phyloP scores from a whole-genome alignment of 306 rosid genomes.

The Cicer chorassanicum region DNA sequence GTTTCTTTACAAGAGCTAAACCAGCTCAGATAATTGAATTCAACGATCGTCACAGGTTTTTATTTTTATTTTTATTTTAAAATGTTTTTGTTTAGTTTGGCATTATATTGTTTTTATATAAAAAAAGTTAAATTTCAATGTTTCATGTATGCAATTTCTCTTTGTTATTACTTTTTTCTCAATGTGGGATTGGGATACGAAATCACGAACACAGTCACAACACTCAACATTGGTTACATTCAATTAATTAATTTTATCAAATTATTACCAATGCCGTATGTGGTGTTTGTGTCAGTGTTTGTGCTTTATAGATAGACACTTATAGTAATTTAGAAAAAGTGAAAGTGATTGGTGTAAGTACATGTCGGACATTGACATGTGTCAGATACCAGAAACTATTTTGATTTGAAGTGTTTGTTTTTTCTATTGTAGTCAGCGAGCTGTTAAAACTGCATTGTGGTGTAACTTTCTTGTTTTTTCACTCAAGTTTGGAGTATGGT shows the following conservation, averaged over 20 bases:
- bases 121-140: background rate
- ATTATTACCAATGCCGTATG: no score
- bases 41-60: slow-evolving; percentile 79
- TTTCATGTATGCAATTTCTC: background rate
- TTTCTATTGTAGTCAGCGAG: slow-evolving; percentile 71
- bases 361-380: no score
- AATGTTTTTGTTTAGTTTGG: slow-evolving; percentile 3
- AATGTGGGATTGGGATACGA: background rate
- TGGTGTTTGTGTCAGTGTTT: no score
- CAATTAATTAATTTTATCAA: no score
- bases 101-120: background rate
- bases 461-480: slow-evolving; percentile 98
- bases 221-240: no score
- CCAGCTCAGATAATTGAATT: slow-evolving; percentile 62
- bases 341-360: no score
- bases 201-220: no score
- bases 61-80: background rate
- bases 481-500: slow-evolving; percentile 95
- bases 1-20: slow-evolving; percentile 80
- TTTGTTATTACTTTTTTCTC: slow-evolving; percentile 3
- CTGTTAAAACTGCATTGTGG: slow-evolving; percentile 94
- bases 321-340: no score
- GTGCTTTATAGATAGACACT: no score
- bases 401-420: no score
- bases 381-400: no score